phyloP scores from a whole-genome alignment of 192 early-diverging fungal species.

The Dispira parvispora region DNA sequence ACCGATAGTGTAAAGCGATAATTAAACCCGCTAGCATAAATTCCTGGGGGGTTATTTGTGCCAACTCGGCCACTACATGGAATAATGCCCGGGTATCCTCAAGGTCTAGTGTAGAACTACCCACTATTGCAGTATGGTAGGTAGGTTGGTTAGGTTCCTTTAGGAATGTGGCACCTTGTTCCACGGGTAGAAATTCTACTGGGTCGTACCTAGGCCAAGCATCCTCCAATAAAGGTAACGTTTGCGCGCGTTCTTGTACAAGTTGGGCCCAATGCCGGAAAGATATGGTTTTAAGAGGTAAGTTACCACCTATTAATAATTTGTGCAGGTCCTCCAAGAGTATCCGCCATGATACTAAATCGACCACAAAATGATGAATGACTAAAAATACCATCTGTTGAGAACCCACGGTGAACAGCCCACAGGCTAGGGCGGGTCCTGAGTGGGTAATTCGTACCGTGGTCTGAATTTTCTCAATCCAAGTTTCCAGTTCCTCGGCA shows the following conservation, averaged over 20 bases:
- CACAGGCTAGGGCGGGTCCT: not conserved
- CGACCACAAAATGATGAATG: conserved; percentile 5
- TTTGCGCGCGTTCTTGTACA: not conserved
- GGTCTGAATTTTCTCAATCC: not conserved
- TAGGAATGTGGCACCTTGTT: not conserved
- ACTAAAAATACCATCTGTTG: not conserved
- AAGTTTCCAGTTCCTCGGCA: not conserved
- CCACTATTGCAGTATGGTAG: not conserved
- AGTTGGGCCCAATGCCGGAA: conserved; percentile 3
- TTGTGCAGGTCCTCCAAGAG: conserved; percentile 1
- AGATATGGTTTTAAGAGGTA: not conserved
- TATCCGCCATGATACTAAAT: conserved; percentile 5
- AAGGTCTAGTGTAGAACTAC: not conserved
- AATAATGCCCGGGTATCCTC: not conserved
- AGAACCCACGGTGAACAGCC: not conserved
- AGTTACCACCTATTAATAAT: not conserved
- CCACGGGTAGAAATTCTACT: not conserved
- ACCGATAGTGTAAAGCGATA: not conserved
- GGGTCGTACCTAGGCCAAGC: conserved; percentile 1
- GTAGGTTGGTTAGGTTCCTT: not conserved
- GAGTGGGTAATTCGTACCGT: not conserved
- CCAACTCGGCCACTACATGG: not conserved
- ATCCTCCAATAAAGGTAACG: not conserved
- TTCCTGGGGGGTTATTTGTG: not conserved
- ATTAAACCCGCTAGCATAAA: not conserved